Evolutionary conservation across 371 early-diverging fungal species (phyloP), one percentile per base, ranked within the genome.

Genomic region (Dichotomocladium elegans): DNA sequence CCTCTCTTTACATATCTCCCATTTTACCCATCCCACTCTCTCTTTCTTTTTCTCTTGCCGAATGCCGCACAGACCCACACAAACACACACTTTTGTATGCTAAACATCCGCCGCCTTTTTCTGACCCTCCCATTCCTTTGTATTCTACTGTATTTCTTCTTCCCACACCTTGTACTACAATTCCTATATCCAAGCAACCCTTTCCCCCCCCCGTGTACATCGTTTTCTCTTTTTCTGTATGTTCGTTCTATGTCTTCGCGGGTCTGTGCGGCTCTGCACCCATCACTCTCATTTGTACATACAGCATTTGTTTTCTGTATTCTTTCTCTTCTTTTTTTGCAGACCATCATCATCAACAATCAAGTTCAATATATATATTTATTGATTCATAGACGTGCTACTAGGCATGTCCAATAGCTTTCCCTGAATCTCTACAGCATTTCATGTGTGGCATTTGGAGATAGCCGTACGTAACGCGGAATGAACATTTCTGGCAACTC

Each of bases 11-110:
- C 17, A 10, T 8, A 19, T 33, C 24, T 48, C 49, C 24, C 21
- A 33, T 30, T 25, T 48, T 34, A 34, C 49, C 49, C 25, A 51
- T 15, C 37, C n/a, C 37, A 19, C 51, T 51, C 37, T n/a, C 37
- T 34, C 26, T 48, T 17, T 35, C 26, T 24, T 47, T 21, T 34
- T 34, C 35, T 5, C 35, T 48, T 17, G 22, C 10, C 35, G 26
- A 34, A 48, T 48, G 34, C 22, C 49, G 31, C 35, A 48, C 24
- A 43, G 19, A 22, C 19, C 9, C 9, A 41, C 41, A 17, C n/a
- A 9, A n/a, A 33, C n/a, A 33, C 10, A 43, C 22, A 19, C 15
- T 14, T 14, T 43, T 25, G 43, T 43, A 25, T 43, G 43, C 25
- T 43, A 17, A 26, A 40, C 21, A n/a, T n/a, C 26, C n/a, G 9